Percentiles rank a stretch among this genome's conserved stretches.
Conservation (phyloP, 1,284 basidiomycete genomes). For the Cryptococcus sp. region DNA sequence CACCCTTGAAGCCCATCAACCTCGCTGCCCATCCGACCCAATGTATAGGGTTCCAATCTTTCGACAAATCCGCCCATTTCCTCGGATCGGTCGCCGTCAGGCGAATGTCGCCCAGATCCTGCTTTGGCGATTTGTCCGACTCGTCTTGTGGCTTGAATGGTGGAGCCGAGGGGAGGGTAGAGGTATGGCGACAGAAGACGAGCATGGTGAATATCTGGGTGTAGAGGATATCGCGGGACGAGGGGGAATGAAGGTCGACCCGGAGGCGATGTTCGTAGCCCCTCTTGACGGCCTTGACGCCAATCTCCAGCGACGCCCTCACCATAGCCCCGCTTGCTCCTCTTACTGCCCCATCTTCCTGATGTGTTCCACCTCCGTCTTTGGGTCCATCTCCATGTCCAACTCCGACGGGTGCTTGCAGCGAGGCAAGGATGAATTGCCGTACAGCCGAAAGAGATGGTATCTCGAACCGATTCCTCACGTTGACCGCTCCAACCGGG, state of each 20-base stretch:
- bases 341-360: neutral
- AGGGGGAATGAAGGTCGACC: neutral
- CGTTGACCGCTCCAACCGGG: slow-evolving; percentile 20
- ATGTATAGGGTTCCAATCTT: slow-evolving; percentile 25
- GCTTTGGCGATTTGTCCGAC: no score
- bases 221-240: neutral
- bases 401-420: no score
- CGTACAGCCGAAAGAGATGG: neutral
- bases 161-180: neutral
- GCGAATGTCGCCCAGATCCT: neutral
- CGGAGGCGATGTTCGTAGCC: slow-evolving; percentile 15
- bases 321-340: neutral
- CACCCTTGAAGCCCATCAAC: slow-evolving; percentile 13
- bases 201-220: slow-evolving; percentile 8
- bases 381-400: neutral
- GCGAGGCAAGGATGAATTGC: no score
- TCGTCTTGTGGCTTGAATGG: neutral
- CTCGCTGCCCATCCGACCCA: slow-evolving; percentile 9
- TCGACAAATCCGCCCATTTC: slow-evolving; percentile 14
- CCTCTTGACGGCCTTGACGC: slow-evolving; percentile 8
- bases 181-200: slow-evolving; percentile 5
- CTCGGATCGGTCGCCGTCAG: slow-evolving; percentile 2
- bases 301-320: neutral
- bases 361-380: neutral
- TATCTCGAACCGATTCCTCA: slow-evolving; percentile 18